Evolutionary conservation across 495 filamentous ascomycete genomes (phyloP).

Genomic region (Annulohypoxylon bovei): DNA sequence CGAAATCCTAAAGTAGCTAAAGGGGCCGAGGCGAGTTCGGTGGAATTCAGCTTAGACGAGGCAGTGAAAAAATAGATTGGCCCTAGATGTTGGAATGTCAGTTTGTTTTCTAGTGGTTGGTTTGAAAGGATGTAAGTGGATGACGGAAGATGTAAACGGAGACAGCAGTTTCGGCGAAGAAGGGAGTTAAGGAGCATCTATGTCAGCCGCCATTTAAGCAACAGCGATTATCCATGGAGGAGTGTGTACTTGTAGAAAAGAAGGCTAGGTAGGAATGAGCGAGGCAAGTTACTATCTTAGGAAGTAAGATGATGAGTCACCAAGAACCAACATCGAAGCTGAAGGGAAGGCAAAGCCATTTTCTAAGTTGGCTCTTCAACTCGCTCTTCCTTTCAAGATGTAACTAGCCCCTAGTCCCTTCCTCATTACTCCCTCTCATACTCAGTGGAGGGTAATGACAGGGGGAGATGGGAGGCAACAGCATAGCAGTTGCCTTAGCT

Average conservation of each 20-base stretch:
- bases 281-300: constrained; percentile 16
- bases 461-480: neutral
- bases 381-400: constrained; percentile 8
- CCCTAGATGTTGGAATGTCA: constrained; percentile 23
- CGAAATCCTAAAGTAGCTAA: neutral
- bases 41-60: constrained; percentile 5
- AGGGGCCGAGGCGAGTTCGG: constrained; percentile 1
- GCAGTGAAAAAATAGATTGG: constrained; percentile 19
- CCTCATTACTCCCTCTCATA: constrained; percentile 1
- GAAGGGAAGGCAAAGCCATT: constrained; percentile 29
- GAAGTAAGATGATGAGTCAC: constrained; percentile 20
- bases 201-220: constrained; percentile 10
- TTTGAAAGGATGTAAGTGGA: neutral
- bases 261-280: neutral
- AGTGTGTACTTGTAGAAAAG: neutral
- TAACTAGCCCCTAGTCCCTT: constrained; percentile 14
- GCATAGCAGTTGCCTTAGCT: constrained; percentile 7
- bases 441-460: constrained; percentile 3
- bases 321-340: constrained; percentile 12
- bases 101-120: neutral
- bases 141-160: neutral
- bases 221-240: neutral
- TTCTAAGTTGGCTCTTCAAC: constrained; percentile 22
- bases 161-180: constrained; percentile 2
- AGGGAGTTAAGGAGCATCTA: constrained; percentile 8